These are phyloP conservation scores for Metschnikowia santaceciliae DNA, from an alignment of 805 yeast species.

Conservation along the genomic window DNA sequence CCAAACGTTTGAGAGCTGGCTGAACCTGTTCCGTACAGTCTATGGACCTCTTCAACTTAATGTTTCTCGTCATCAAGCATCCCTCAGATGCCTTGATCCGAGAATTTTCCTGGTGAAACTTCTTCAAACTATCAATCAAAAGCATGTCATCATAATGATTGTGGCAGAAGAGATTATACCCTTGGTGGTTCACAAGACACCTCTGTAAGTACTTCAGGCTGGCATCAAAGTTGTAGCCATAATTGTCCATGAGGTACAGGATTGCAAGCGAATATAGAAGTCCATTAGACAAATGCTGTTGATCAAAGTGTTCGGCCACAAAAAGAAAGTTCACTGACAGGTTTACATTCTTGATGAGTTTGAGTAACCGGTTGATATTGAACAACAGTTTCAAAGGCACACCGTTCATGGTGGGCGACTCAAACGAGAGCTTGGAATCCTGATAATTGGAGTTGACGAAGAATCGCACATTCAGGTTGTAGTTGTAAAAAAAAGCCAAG, in stretches of 20 bases:
- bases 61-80: conserved; percentile 25
- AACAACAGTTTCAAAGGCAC: conserved; percentile 35
- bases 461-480: conserved; percentile 26
- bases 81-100: conserved; percentile 26
- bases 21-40: conserved; percentile 8
- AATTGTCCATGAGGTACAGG: conserved; percentile 39
- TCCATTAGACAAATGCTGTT: conserved; percentile 23
- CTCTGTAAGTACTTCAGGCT: conserved; percentile 24
- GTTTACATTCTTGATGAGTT: conserved; percentile 32
- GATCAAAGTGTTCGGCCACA: conserved; percentile 29
- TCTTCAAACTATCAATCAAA: conserved; percentile 37
- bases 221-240: conserved; percentile 31
- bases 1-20: conserved; percentile 8
- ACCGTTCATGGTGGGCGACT: conserved; percentile 36
- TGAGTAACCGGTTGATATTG: conserved; percentile 32
- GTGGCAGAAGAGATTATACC: conserved; percentile 16
- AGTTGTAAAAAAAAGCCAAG: conserved; percentile 31
- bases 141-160: conserved; percentile 39
- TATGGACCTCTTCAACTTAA: conserved; percentile 25
- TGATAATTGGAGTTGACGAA: conserved; percentile 27
- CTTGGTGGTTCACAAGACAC: conserved; percentile 11
- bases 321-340: conserved; percentile 28
- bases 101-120: conserved; percentile 32
- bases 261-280: conserved; percentile 24
- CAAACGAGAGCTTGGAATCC: conserved; percentile 18